A percentile compares a stretch with the other conserved stretches of the same genome.
Evolutionary conservation across 495 filamentous ascomycete genomes (phyloP).

Genomic region (Xylaria venustula): DNA sequence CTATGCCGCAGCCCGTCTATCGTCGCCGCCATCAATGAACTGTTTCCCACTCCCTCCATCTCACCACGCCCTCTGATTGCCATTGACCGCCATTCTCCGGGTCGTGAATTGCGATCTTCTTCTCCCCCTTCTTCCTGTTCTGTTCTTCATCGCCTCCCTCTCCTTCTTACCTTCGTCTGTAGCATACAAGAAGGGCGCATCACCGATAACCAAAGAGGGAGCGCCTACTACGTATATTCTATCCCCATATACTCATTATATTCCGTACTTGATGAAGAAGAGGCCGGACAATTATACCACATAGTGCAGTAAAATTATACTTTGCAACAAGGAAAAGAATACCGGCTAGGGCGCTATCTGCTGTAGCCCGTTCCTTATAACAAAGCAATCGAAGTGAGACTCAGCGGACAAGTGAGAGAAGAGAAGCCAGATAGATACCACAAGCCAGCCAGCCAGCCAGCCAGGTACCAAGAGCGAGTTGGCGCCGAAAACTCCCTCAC

Average conservation of each 20-base stretch:
- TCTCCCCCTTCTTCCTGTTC: too few relatives aligned
- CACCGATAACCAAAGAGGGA: background rate
- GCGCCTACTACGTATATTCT: background rate
- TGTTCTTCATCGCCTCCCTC: background rate
- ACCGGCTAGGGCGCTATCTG: background rate
- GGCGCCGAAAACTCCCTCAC: conserved; percentile 11
- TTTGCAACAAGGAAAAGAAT: background rate
- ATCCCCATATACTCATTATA: background rate
- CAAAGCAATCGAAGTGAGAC: background rate
- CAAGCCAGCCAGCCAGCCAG: background rate
- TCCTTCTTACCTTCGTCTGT: background rate
- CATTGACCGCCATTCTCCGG: conserved; percentile 8
- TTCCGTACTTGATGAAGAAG: background rate
- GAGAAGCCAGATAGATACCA: background rate
- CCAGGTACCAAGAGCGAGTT: background rate
- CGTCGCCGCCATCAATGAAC: background rate
- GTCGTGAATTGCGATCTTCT: too few relatives aligned
- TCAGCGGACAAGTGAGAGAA: background rate
- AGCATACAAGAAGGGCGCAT: background rate
- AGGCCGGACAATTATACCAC: background rate
- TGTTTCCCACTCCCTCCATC: conserved; percentile 1
- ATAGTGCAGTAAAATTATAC: background rate
- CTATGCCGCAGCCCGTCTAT: background rate
- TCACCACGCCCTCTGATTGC: background rate
- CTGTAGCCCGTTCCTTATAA: background rate